A percentile compares a stretch with the other conserved stretches of the same genome.
Evolutionary conservation across 257 asterid species (phyloP).

Genomic region (Lycium ferocissimum): DNA sequence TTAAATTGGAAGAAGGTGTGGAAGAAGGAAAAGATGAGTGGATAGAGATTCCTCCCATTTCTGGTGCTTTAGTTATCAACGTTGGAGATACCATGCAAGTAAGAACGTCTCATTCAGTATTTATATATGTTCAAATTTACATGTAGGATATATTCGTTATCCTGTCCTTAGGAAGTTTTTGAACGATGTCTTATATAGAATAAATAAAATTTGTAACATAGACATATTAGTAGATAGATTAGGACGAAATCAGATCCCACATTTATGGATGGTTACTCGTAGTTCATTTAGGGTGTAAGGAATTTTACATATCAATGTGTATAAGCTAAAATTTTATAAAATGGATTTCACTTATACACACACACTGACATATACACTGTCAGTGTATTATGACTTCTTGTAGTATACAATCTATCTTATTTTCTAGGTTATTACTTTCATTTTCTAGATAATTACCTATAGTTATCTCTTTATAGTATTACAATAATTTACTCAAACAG

Average conservation of each 20-base stretch:
- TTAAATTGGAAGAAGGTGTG: constrained; percentile 39
- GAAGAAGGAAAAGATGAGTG: constrained; percentile 37
- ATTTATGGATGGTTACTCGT: too few relatives aligned
- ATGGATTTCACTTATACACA: neutral
- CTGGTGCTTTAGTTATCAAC: constrained; percentile 48
- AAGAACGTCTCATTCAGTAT: neutral
- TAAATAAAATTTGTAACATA: too few relatives aligned
- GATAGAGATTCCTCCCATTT: constrained; percentile 49
- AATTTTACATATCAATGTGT: neutral
- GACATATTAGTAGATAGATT: too few relatives aligned
- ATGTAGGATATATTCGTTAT: too few relatives aligned
- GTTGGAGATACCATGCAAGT: constrained; percentile 53
- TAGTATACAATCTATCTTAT: neutral
- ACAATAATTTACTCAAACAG: neutral
- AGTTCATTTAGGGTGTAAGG: too few relatives aligned
- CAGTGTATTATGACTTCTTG: neutral
- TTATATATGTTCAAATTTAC: too few relatives aligned
- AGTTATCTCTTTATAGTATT: neutral
- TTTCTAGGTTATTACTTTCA: neutral
- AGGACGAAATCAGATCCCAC: too few relatives aligned
- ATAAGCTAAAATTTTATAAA: too few relatives aligned
- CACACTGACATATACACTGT: neutral
- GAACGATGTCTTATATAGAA: too few relatives aligned
- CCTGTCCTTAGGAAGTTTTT: too few relatives aligned
- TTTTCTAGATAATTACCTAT: neutral